Percentiles rank a stretch among this genome's conserved stretches.
Evolutionary conservation across 345 rosid species (phyloP).

Genomic region (Arabis hirsuta): DNA sequence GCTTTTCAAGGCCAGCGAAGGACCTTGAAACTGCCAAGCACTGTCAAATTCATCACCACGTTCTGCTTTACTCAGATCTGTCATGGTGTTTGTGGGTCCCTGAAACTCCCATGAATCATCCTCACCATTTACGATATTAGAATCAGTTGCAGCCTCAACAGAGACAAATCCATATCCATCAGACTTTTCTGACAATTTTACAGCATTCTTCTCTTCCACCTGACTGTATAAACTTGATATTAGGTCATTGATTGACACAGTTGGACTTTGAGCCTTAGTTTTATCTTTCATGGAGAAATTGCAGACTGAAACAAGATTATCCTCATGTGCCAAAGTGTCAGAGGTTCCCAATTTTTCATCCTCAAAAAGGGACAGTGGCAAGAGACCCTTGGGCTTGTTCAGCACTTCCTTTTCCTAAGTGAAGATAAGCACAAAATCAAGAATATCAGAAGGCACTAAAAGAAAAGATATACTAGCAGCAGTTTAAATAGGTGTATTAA

Average conservation of each 20-base stretch:
- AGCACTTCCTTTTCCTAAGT: slow-evolving; percentile 50
- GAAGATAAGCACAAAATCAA: slow-evolving; percentile 30
- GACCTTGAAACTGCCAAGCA: slow-evolving; percentile 77
- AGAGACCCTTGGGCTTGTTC: slow-evolving; percentile 53
- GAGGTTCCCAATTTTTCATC: slow-evolving; percentile 54
- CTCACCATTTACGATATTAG: slow-evolving; percentile 31
- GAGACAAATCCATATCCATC: slow-evolving; percentile 31
- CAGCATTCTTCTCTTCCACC: slow-evolving; percentile 51
- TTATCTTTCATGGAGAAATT: slow-evolving; percentile 38
- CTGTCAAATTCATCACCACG: slow-evolving; percentile 57
- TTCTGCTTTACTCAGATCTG: slow-evolving; percentile 39
- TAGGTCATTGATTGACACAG: slow-evolving; percentile 65
- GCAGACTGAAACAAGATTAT: slow-evolving; percentile 43
- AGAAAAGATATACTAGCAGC: background rate
- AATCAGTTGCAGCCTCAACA: slow-evolving; percentile 9
- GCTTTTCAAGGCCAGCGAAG: slow-evolving; percentile 35
- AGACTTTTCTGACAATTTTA: slow-evolving; percentile 42
- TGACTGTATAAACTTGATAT: slow-evolving; percentile 79
- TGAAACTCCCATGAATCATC: slow-evolving; percentile 44
- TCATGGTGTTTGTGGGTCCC: slow-evolving; percentile 36
- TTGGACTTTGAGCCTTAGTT: slow-evolving; percentile 45
- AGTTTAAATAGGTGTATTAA: background rate
- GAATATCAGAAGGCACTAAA: slow-evolving; percentile 13
- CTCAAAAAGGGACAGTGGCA: slow-evolving; percentile 74
- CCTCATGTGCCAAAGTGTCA: slow-evolving; percentile 49